A percentile compares a stretch with the other conserved stretches of the same genome.
These are phyloP conservation scores for Laburnicola sp. DNA, from an alignment of 2,329 filamentous ascomycete genomes.

Conservation along the genomic window DNA sequence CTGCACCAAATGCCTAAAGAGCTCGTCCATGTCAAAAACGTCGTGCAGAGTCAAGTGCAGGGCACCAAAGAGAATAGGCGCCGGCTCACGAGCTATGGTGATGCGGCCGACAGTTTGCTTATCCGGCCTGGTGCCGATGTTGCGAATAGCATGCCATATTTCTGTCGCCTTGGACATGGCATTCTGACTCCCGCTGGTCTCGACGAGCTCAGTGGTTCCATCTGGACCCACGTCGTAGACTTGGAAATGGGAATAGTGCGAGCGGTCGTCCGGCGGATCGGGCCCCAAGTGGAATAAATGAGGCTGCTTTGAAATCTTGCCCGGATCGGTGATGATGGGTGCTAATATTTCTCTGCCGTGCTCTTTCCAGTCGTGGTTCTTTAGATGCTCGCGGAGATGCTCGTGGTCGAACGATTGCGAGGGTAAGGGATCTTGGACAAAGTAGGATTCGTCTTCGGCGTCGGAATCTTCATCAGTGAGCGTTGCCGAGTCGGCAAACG, in stretches of 20 bases:
- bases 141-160: conserved; percentile 36
- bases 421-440: conserved; percentile 47
- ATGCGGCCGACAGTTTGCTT: conserved; percentile 59
- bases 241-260: conserved; percentile 56
- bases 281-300: conserved; percentile 49
- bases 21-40: conserved; percentile 65
- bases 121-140: conserved; percentile 44
- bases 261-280: conserved; percentile 47
- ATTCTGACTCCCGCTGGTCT: conserved; percentile 43
- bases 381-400: conserved; percentile 51
- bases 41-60: conserved; percentile 63
- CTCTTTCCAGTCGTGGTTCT: conserved; percentile 48
- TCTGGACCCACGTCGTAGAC: conserved; percentile 60
- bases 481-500: conserved; percentile 41
- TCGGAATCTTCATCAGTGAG: conserved; percentile 42
- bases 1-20: conserved; percentile 60
- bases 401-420: conserved; percentile 49
- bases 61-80: conserved; percentile 62
- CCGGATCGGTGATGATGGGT: conserved; percentile 50
- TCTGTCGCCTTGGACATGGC: conserved; percentile 39
- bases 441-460: conserved; percentile 40
- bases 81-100: conserved; percentile 63
- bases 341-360: conserved; percentile 48
- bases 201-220: conserved; percentile 47
- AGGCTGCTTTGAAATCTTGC: conserved; percentile 48